Conservation (phyloP, 2,329 filamentous ascomycete genomes). For the Mycogone perniciosa region DNA sequence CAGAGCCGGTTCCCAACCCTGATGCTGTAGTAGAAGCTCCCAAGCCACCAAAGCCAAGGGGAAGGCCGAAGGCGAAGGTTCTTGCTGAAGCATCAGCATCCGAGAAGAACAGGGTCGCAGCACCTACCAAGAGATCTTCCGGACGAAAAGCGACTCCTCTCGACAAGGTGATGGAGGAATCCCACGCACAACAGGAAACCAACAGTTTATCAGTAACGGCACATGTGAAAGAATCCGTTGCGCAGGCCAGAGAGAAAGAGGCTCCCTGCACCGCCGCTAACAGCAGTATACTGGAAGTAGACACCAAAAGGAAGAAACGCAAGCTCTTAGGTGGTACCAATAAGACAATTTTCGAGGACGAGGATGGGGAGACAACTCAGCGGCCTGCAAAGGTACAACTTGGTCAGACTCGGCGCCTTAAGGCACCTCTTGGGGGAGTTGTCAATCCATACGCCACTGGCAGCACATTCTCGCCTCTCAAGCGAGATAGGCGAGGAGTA, state of each 20-base stretch:
- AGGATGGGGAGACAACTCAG: conserved; percentile 42
- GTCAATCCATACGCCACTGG: conserved; percentile 42
- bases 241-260: no score
- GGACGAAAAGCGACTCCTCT: conserved; percentile 3
- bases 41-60: conserved; percentile 34
- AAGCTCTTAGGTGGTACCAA: conserved; percentile 59
- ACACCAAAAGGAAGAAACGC: conserved; percentile 60
- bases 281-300: conserved; percentile 22
- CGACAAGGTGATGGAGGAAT: not conserved
- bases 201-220: not conserved
- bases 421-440: conserved; percentile 34
- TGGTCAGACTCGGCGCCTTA: conserved; percentile 22
- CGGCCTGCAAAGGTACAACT: conserved; percentile 29
- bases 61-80: conserved; percentile 39
- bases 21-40: conserved; percentile 8
- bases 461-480: conserved; percentile 62
- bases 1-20: no score
- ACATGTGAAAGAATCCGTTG: no score
- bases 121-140: conserved; percentile 10
- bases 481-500: conserved; percentile 59
- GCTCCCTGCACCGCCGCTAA: conserved; percentile 14
- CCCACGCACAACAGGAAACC: not conserved
- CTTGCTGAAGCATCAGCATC: conserved; percentile 39
- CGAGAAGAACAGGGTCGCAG: conserved; percentile 38
- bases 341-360: conserved; percentile 65